Base-by-base conservation (phyloP, 306 rosid genomes). In the Quercus alba region DNA sequence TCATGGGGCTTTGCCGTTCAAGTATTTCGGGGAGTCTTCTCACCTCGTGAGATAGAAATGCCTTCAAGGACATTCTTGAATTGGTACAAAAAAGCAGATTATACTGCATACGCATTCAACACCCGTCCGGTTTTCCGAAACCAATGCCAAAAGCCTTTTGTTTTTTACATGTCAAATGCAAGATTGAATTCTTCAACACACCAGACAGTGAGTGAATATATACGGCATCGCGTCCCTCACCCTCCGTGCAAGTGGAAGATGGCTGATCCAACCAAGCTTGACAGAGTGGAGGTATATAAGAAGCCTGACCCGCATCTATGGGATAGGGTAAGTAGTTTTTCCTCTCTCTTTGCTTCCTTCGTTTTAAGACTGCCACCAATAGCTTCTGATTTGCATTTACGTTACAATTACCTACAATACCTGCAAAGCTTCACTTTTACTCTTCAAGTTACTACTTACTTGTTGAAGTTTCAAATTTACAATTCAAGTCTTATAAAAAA, bases 1-100 rank as follows among this genome's bases (percentile, higher is more conserved):
- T 96, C 99, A 1, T 96, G 99, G 99, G 99, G 99, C 68, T 96
- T 84, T 19, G 91, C 94, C 46, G 89, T 96, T 33, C 99, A 96
- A 71, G 87, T 96, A 66, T 90, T 91, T 33, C 97, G 98, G 0
- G 99, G 99, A 1, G 85, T 90, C 38, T 82, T 96, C 41, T 88
- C 99, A 0, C 92, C 96, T 0, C 83, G 99, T 0, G 99, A 93
- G 84, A 89, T 96, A 23, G 99, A 96, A 87, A 93, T 96, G 99
- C 99, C 99, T 35, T 87, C 97, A 0, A 89, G 99, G 72, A 93
- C 99, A 1, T 96, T 96, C 85, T 84, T 96, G 72, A 96, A 96
- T 62, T 96, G 99, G 99, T 93, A 96, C 44, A 87, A 78, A 55
- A 91, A 94, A 66, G 99, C 98, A 3, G 99, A 96, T 81, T 96